Conservation (phyloP, 2,329 filamentous ascomycete species). For the Xylariaceae sp. region DNA sequence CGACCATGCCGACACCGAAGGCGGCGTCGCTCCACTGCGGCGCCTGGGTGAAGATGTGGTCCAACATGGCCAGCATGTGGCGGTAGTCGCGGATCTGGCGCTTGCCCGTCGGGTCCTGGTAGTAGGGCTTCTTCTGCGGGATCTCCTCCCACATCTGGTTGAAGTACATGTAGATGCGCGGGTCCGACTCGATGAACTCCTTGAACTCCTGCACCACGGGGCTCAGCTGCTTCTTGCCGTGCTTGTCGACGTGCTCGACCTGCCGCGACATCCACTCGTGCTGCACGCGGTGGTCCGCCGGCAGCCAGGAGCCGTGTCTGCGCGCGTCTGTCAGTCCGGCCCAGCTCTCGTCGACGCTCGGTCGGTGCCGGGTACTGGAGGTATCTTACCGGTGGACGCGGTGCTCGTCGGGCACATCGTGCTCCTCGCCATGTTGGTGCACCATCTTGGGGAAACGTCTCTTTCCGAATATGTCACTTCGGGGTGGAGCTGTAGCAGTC, state of each 20-base stretch:
- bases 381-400: slow-evolving; percentile 35
- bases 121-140: slow-evolving; percentile 52
- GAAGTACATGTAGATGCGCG: slow-evolving; percentile 60
- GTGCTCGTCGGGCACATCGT: slow-evolving; percentile 42
- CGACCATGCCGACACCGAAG: slow-evolving; percentile 43
- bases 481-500: not conserved
- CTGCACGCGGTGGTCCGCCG: slow-evolving; percentile 54
- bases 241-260: slow-evolving; percentile 46
- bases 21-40: slow-evolving; percentile 47
- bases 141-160: slow-evolving; percentile 62
- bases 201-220: slow-evolving; percentile 59
- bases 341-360: too few species aligned
- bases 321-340: too few species aligned
- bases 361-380: too few species aligned
- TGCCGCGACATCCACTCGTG: slow-evolving; percentile 53
- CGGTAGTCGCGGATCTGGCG: slow-evolving; percentile 56
- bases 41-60: slow-evolving; percentile 46
- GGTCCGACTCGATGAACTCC: slow-evolving; percentile 54
- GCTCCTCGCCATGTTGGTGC: slow-evolving; percentile 41
- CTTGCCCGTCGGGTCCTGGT: slow-evolving; percentile 50
- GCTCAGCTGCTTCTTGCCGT: slow-evolving; percentile 40
- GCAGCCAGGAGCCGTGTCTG: slow-evolving; percentile 45
- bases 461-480: not conserved
- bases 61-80: slow-evolving; percentile 60
- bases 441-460: slow-evolving; percentile 33